A percentile compares a stretch with the other conserved stretches of the same genome.
Conservation (phyloP, 257 asterid species). For the Buddleja alternifolia region DNA sequence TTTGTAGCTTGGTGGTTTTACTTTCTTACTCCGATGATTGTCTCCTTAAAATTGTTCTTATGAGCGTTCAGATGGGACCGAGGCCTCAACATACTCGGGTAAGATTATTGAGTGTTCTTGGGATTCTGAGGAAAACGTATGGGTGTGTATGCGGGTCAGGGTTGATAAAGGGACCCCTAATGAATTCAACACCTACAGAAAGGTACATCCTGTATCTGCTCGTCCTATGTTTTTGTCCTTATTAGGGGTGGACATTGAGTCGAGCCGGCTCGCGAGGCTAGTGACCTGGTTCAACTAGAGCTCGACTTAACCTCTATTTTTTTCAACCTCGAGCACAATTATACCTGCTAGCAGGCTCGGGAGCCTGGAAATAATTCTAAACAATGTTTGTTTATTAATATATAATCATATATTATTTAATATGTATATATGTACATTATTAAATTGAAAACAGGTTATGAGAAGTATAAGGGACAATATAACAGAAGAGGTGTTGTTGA, state of each 20-base stretch:
- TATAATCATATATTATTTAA: too few species aligned
- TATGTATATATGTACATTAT: too few species aligned
- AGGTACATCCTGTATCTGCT: constrained; percentile 46
- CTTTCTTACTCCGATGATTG: constrained; percentile 2
- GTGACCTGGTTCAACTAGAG: too few species aligned
- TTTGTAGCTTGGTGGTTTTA: background rate
- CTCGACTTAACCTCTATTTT: too few species aligned
- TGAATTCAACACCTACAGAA: constrained; percentile 83
- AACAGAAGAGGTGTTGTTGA: constrained; percentile 78
- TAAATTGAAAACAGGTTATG: constrained; percentile 85
- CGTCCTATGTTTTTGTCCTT: background rate
- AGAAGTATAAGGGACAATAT: constrained; percentile 91
- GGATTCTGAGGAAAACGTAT: constrained; percentile 63
- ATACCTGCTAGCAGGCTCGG: too few species aligned
- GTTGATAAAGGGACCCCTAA: constrained; percentile 92
- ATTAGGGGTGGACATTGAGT: too few species aligned
- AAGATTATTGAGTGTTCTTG: constrained; percentile 92
- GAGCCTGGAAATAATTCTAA: too few species aligned
- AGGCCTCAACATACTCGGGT: constrained; percentile 64
- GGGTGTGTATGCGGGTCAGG: constrained; percentile 92
- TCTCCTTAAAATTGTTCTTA: background rate
- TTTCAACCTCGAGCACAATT: too few species aligned
- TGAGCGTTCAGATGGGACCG: constrained; percentile 61
- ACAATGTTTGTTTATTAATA: too few species aligned
- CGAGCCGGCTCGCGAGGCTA: too few species aligned